A percentile compares a stretch with the other conserved stretches of the same genome.
These are phyloP conservation scores for Colletotrichum sansevieriae DNA, from an alignment of 2,329 filamentous ascomycete genomes.

Conservation along the genomic window DNA sequence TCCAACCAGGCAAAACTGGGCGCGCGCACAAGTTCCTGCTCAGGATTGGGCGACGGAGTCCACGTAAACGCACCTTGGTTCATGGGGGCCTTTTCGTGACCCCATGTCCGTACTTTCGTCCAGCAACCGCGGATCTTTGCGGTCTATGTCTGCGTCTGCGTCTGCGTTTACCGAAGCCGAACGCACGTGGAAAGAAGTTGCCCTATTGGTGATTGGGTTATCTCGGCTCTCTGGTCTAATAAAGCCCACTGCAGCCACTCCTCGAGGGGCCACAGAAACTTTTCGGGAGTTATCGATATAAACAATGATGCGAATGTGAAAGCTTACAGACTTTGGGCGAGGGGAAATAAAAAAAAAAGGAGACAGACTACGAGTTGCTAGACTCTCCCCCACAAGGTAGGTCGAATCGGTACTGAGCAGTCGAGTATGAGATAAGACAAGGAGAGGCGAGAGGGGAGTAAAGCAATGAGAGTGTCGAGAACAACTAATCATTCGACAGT, in stretches of 20 bases:
- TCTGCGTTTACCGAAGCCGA: slow-evolving; percentile 23
- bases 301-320: slow-evolving; percentile 25
- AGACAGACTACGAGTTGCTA: slow-evolving; percentile 13
- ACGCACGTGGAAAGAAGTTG: slow-evolving; percentile 13
- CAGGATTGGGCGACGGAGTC: slow-evolving; percentile 29
- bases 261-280: background rate
- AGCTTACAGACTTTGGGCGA: slow-evolving; percentile 31
- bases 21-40: slow-evolving; percentile 15
- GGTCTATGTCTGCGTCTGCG: slow-evolving; percentile 9
- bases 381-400: slow-evolving; percentile 26
- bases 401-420: slow-evolving; percentile 24
- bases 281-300: slow-evolving; percentile 2
- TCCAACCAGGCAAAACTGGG: slow-evolving; percentile 14
- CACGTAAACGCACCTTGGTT: slow-evolving; percentile 16
- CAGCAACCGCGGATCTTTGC: slow-evolving; percentile 28
- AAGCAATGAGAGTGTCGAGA: background rate
- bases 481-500: background rate
- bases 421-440: slow-evolving; percentile 33
- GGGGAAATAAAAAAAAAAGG: background rate
- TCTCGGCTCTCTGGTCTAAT: slow-evolving; percentile 9
- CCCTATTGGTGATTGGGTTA: slow-evolving; percentile 20
- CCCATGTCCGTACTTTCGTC: slow-evolving; percentile 12
- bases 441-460: background rate
- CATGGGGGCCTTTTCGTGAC: slow-evolving; percentile 23
- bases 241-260: slow-evolving; percentile 22